A percentile compares a stretch with the other conserved stretches of the same genome.
phyloP scores from a whole-genome alignment of 1,284 basidiomycete genomes.

The Pholiota adiposa region DNA sequence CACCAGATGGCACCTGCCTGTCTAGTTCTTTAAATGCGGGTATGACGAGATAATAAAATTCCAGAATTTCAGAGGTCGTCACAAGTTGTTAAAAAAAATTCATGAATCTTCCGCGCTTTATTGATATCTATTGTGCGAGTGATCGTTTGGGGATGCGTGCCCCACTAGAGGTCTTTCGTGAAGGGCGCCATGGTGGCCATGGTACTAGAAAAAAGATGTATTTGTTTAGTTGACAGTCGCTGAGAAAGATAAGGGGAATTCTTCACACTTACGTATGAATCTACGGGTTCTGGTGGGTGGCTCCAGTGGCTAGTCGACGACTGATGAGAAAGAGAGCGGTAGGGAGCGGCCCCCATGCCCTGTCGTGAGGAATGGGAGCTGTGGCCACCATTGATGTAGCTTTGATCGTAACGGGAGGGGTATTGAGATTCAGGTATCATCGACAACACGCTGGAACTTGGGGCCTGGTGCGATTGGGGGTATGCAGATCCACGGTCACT shows the following conservation, averaged over 20 bases:
- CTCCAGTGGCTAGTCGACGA: slow-evolving; percentile 42
- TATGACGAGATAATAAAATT: slow-evolving; percentile 18
- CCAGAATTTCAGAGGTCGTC: slow-evolving; percentile 15
- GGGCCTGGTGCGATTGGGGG: slow-evolving; percentile 42
- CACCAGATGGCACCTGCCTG: slow-evolving; percentile 17
- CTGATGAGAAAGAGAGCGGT: slow-evolving; percentile 49
- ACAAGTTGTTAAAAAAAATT: slow-evolving; percentile 18
- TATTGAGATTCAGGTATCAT: slow-evolving; percentile 66
- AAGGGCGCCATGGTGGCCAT: slow-evolving; percentile 24
- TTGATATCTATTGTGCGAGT: slow-evolving; percentile 42
- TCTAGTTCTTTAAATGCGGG: slow-evolving; percentile 14
- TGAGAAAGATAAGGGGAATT: slow-evolving; percentile 15
- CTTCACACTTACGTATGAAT: slow-evolving; percentile 58
- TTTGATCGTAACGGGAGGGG: slow-evolving; percentile 53
- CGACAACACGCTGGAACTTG: slow-evolving; percentile 46
- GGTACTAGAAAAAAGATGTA: slow-evolving; percentile 17
- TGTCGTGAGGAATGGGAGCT: slow-evolving; percentile 43
- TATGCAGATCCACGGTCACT: slow-evolving; percentile 39
- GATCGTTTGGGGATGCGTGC: slow-evolving; percentile 36
- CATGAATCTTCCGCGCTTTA: slow-evolving; percentile 22
- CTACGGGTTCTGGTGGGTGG: slow-evolving; percentile 45
- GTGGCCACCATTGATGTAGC: slow-evolving; percentile 38
- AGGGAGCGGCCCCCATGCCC: slow-evolving; percentile 36
- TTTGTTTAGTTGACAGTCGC: slow-evolving; percentile 9
- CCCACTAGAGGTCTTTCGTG: slow-evolving; percentile 39